Conservation (phyloP, 768 basidiomycete genomes). For the Gyrodon lividus region DNA sequence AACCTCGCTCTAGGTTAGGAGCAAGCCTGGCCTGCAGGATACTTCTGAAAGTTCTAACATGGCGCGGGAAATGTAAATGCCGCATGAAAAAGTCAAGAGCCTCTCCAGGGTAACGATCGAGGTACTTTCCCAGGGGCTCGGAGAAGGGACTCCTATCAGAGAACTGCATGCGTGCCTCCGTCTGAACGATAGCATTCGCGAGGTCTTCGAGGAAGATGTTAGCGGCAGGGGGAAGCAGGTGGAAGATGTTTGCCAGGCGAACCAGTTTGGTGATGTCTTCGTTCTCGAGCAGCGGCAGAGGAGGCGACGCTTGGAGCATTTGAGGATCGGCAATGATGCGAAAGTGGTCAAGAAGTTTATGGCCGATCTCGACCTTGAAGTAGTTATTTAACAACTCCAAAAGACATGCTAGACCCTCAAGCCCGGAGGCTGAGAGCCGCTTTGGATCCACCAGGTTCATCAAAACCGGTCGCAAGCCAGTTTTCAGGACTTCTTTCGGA, state of each 20-base stretch:
- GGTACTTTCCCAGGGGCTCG: constrained; percentile 84
- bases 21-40: constrained; percentile 80
- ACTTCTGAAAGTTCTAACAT: constrained; percentile 80
- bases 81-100: constrained; percentile 83
- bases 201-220: constrained; percentile 88
- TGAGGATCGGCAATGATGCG: constrained; percentile 87
- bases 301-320: constrained; percentile 76
- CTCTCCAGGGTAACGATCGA: constrained; percentile 86
- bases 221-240: constrained; percentile 90
- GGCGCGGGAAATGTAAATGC: constrained; percentile 73
- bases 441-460: constrained; percentile 98
- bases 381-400: constrained; percentile 95
- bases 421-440: constrained; percentile 83
- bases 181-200: constrained; percentile 86
- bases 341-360: constrained; percentile 96
- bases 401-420: constrained; percentile 92
- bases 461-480: constrained; percentile 91
- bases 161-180: constrained; percentile 89
- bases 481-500: constrained; percentile 93
- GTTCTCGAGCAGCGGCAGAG: constrained; percentile 79
- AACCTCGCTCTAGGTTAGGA: constrained; percentile 67
- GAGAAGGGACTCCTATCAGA: constrained; percentile 91
- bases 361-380: constrained; percentile 99
- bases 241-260: constrained; percentile 95
- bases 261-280: constrained; percentile 92